These are phyloP conservation scores for Letharia columbiana DNA, from an alignment of 495 filamentous ascomycete species.

Conservation along the genomic window DNA sequence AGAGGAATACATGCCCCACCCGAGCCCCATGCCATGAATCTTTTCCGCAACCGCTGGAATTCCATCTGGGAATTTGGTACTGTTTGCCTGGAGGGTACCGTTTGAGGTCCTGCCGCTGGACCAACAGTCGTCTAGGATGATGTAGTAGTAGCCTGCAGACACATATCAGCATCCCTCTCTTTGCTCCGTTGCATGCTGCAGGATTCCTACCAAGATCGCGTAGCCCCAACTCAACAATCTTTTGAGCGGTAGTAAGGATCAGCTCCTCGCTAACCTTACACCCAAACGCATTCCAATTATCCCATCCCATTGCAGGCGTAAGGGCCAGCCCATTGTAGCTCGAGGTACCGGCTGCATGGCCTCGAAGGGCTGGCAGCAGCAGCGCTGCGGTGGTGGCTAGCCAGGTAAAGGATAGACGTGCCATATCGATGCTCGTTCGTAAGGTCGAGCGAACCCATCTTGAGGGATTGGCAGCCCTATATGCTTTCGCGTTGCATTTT, in stretches of 20 bases:
- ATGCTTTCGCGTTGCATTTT: not conserved
- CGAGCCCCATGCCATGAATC: constrained; percentile 38
- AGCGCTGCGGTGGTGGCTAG: not conserved
- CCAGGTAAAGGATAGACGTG: not conserved
- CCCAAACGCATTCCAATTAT: constrained; percentile 49
- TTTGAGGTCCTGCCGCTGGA: constrained; percentile 35
- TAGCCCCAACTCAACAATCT: constrained; percentile 43
- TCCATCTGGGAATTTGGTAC: constrained; percentile 41
- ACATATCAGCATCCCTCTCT: not conserved
- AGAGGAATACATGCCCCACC: constrained; percentile 45
- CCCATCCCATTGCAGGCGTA: constrained; percentile 38
- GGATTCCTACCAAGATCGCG: constrained; percentile 31
- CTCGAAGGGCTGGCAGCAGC: not conserved
- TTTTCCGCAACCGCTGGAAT: constrained; percentile 34
- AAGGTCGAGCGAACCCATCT: not conserved
- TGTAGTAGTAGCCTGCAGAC: constrained; percentile 43
- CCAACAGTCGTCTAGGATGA: constrained; percentile 51
- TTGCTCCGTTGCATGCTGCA: not conserved
- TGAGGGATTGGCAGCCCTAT: not conserved
- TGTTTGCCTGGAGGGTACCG: constrained; percentile 35
- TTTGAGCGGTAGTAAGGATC: constrained; percentile 38
- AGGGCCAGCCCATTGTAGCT: constrained; percentile 38
- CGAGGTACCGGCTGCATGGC: not conserved
- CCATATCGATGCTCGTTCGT: not conserved
- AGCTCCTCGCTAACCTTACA: constrained; percentile 44